Evolutionary conservation across 352 stramenopile species (phyloP).

Genomic region (Thalassiosira delicatula): DNA sequence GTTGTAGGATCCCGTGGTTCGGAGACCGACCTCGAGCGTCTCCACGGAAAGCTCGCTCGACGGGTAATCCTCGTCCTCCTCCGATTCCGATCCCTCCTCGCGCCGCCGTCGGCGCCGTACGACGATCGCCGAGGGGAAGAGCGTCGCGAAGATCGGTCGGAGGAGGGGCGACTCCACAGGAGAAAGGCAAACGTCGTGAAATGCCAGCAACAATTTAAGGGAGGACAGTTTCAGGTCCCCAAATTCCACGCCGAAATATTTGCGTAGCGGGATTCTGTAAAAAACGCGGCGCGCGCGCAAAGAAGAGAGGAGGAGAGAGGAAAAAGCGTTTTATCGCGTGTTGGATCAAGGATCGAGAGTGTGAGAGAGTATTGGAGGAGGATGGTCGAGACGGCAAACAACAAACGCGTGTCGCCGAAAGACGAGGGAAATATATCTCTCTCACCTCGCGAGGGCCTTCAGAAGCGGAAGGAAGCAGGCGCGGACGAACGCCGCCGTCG

Average conservation of each 20-base stretch:
- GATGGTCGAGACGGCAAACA: too few species aligned
- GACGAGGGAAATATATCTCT: too few species aligned
- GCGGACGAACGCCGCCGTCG: too few species aligned
- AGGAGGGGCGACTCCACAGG: conserved; percentile 39
- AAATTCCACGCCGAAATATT: conserved; percentile 46
- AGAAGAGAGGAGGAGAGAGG: neutral
- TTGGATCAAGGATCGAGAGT: too few species aligned
- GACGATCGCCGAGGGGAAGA: conserved; percentile 48
- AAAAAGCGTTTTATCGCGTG: too few species aligned
- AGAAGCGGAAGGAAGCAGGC: too few species aligned
- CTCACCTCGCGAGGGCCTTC: too few species aligned
- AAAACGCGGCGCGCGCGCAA: neutral
- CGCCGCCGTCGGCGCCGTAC: too few species aligned
- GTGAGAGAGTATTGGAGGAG: too few species aligned
- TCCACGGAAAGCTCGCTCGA: conserved; percentile 42
- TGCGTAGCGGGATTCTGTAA: conserved; percentile 36
- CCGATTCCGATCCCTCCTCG: conserved; percentile 15
- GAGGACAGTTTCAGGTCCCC: conserved; percentile 24
- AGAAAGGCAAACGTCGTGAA: conserved; percentile 29
- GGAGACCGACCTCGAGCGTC: conserved; percentile 25
- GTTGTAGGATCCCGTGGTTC: neutral
- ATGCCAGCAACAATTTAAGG: conserved; percentile 24
- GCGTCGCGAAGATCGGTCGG: conserved; percentile 19
- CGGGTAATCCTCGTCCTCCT: conserved; percentile 31
- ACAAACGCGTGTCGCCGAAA: too few species aligned